Evolutionary conservation across 352 stramenopile species (phyloP).

Genomic region (Pythium oligandrum): DNA sequence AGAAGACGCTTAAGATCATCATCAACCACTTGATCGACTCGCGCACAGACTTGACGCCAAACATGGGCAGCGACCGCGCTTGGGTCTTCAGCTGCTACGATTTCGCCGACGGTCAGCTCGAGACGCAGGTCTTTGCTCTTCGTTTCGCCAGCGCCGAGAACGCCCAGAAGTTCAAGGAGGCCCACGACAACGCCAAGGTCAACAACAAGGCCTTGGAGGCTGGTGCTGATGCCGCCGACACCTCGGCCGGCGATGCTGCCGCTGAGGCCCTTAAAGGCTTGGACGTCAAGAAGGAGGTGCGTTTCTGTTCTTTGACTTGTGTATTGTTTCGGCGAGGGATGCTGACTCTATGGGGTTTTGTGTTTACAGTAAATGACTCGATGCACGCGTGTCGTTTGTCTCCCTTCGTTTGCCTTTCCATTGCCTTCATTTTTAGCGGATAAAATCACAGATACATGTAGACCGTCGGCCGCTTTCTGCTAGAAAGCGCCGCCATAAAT

Average conservation of each 20-base stretch:
- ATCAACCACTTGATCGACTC: slow-evolving; percentile 97
- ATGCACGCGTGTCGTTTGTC: too few species aligned
- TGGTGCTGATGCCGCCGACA: slow-evolving; percentile 90
- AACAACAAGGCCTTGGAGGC: slow-evolving; percentile 93
- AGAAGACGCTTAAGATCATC: slow-evolving; percentile 99
- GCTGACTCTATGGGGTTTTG: slow-evolving; percentile 1
- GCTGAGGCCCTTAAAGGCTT: slow-evolving; percentile 89
- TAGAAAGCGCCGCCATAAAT: too few species aligned
- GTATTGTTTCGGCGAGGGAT: neutral
- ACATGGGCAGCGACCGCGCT: slow-evolving; percentile 94
- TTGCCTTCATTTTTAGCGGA: too few species aligned
- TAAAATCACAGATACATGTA: too few species aligned
- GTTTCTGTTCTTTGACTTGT: neutral
- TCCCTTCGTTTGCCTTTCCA: too few species aligned
- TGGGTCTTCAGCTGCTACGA: slow-evolving; percentile 99
- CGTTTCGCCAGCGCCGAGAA: slow-evolving; percentile 96
- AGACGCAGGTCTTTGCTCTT: slow-evolving; percentile 87
- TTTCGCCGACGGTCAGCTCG: slow-evolving; percentile 93
- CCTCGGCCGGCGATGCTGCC: slow-evolving; percentile 88
- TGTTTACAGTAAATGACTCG: slow-evolving; percentile 12
- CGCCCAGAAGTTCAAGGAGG: slow-evolving; percentile 96
- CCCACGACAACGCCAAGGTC: slow-evolving; percentile 90
- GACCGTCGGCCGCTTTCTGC: too few species aligned
- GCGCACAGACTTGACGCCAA: slow-evolving; percentile 93
- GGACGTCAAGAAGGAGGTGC: slow-evolving; percentile 89